Evolutionary conservation across 1,284 basidiomycete genomes (phyloP), one percentile per base, ranked within the genome.

Genomic region (Tilletia caries): DNA sequence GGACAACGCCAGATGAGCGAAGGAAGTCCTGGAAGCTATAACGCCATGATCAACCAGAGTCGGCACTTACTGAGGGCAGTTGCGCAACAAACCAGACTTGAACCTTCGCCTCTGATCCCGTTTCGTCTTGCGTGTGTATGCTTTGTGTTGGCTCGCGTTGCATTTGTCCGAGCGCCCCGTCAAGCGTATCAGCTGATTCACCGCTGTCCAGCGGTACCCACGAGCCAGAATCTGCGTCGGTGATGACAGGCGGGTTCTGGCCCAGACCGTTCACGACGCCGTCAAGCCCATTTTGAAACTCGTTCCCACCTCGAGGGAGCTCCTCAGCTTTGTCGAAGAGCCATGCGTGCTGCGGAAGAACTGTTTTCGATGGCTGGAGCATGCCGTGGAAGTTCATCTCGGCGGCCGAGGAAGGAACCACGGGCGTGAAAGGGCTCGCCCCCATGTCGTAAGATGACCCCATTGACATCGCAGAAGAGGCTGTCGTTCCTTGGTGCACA

Each of bases 71-170:
- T 71, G 18, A 75, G 72, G 23, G 68, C 72, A 67, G 70, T 73
- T 68, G 73, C 72, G 34, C 70, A 70, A 8, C 71, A 70, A 43
- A 68, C 71, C 33, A 76, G 72, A 60, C 73, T 75, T 18, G 71
- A 70, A 8, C 71, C 64, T 25, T 41, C 13, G 37, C 13, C 37
- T 41, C 37, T 13, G 37, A 41, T 41, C 37, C 37, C 13, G 6
- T 13, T 41, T 41, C 37, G 37, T 41, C 37, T 13, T 41, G 5
- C 6, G 37, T 5, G 13, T 41, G 6, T 13, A 41, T 41, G 6
- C 37, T 41, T 41, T 5, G 37, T 13, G 5, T 13, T 41, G 37
- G 37, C 37, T 41, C 37, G 5, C 37, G 6, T 41, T 41, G 73
- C 71, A 32, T 64, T 70, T 0, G 52, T 65, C 1, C 27, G 65